Base-by-base conservation (phyloP, 345 rosid species). In the Zanthoxylum bungeanum region DNA sequence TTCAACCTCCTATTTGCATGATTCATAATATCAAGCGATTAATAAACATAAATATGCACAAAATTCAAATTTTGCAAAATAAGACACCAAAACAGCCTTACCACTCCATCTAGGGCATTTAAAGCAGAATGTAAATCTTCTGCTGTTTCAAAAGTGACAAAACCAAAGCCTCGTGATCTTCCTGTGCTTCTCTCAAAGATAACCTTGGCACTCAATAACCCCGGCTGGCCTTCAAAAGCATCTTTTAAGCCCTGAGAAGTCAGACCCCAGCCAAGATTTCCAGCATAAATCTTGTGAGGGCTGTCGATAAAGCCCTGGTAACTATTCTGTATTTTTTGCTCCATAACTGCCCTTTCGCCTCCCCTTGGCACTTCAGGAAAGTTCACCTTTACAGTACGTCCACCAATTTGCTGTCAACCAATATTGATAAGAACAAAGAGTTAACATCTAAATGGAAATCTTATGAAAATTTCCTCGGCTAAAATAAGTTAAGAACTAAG, bases 321-420 rank as follows among this genome's bases (percentile, higher is more conserved):
- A 73, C 79, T 69, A 59, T 73, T 89, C 69, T 80, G 69, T 69
- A 92, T 84, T 72, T 72, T 85, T 14, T 85, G 83, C 19, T 85
- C 83, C 90, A 88, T 81, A n/a, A 90, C 78, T 72, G 85, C 92
- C 75, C 90, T 86, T 76, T 94, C 98, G 10, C 92, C 98, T 69
- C 99, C 99, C 79, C 79, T 88, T 19, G 99, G 98, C 63, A 92
- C 99, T 80, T 92, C 96, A 7, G 97, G 98, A 78, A 89, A 88
- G 90, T 92, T 95, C 76, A 95, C 98, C 82, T 76, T 92, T 74
- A 85, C 86, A 1, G 90, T 85, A 46, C 97, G 76, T 68, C 98
- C 97, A 57, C 97, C 96, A 64, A 95, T 65, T 94, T 86, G 92
- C 98, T 95, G 85, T 49, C 37, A 63, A 75, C 16, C 76, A 75